Evolutionary conservation across 805 yeast species (phyloP).

Genomic region (Gaillardinia entomophila): DNA sequence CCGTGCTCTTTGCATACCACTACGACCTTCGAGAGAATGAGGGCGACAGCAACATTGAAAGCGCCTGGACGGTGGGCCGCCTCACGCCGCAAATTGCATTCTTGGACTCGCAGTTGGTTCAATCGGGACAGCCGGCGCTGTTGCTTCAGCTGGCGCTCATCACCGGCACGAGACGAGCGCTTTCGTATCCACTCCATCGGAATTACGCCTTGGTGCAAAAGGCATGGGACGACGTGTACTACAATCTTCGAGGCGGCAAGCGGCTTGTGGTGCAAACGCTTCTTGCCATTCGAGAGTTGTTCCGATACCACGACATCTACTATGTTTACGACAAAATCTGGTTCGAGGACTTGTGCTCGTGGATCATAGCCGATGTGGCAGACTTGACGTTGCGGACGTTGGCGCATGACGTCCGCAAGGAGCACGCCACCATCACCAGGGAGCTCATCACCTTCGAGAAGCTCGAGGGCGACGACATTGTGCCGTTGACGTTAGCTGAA

Average conservation of each 20-base stretch:
- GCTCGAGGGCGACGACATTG: conserved; percentile 18
- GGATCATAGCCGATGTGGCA: conserved; percentile 61
- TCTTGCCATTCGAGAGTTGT: conserved; percentile 60
- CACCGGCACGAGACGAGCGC: conserved; percentile 65
- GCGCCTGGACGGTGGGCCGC: conserved; percentile 93
- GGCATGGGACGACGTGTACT: conserved; percentile 74
- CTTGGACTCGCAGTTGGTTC: conserved; percentile 55
- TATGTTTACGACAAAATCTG: conserved; percentile 77
- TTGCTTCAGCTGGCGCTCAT: conserved; percentile 50
- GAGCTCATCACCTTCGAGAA: conserved; percentile 54
- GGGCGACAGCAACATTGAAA: conserved; percentile 71
- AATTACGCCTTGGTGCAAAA: conserved; percentile 52
- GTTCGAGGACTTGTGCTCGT: conserved; percentile 70
- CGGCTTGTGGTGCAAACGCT: conserved; percentile 55
- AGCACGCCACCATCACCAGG: conserved; percentile 31
- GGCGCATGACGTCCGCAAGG: conserved; percentile 58
- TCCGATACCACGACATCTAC: conserved; percentile 77
- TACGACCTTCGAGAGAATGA: conserved; percentile 74
- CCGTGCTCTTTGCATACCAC: conserved; percentile 64
- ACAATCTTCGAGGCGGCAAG: conserved; percentile 62
- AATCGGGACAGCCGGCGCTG: conserved; percentile 16
- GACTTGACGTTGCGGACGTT: conserved; percentile 56
- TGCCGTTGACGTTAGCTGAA: conserved; percentile 7
- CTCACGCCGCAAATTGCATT: conserved; percentile 71
- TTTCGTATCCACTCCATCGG: conserved; percentile 77